phyloP scores from a whole-genome alignment of 2,329 filamentous ascomycete species.

The Rhytidhysteron rufulum region DNA sequence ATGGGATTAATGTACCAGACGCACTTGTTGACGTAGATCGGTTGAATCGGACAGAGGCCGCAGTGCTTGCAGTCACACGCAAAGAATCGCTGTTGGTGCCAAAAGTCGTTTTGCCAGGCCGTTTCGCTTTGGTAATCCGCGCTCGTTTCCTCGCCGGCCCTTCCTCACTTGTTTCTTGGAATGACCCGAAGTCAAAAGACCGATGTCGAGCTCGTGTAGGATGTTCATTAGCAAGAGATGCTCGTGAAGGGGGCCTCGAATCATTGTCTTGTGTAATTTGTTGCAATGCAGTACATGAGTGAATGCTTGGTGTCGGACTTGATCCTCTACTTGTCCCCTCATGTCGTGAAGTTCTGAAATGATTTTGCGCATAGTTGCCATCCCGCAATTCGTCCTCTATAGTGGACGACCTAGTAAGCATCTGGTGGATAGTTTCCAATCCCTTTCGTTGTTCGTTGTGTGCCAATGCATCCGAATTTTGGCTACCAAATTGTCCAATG shows the following conservation, averaged over 20 bases:
- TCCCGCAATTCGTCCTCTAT: constrained; percentile 20
- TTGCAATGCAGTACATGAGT: constrained; percentile 30
- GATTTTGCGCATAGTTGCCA: constrained; percentile 24
- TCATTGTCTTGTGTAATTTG: constrained; percentile 21
- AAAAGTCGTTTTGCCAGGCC: constrained; percentile 68
- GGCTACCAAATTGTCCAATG: constrained; percentile 29
- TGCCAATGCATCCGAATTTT: constrained; percentile 13
- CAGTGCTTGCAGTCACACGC: constrained; percentile 84
- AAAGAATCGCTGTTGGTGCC: constrained; percentile 73
- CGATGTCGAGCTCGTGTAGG: constrained; percentile 16
- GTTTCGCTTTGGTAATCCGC: constrained; percentile 69
- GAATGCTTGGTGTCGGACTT: constrained; percentile 42
- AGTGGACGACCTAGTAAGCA: constrained; percentile 30
- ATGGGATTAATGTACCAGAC: constrained; percentile 46
- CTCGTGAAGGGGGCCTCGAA: constrained; percentile 36
- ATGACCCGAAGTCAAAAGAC: constrained; percentile 10
- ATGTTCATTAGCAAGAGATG: constrained; percentile 32
- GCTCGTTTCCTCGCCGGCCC: constrained; percentile 70
- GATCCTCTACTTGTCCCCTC: constrained; percentile 38
- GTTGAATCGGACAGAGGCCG: constrained; percentile 80
- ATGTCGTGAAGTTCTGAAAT: constrained; percentile 20
- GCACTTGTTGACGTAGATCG: constrained; percentile 62
- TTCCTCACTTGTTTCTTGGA: constrained; percentile 41
- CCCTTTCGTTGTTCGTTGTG: constrained; percentile 22
- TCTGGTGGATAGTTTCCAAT: constrained; percentile 34